Conservation (phyloP, 208 protist species). For the Phytomonas sp. region DNA sequence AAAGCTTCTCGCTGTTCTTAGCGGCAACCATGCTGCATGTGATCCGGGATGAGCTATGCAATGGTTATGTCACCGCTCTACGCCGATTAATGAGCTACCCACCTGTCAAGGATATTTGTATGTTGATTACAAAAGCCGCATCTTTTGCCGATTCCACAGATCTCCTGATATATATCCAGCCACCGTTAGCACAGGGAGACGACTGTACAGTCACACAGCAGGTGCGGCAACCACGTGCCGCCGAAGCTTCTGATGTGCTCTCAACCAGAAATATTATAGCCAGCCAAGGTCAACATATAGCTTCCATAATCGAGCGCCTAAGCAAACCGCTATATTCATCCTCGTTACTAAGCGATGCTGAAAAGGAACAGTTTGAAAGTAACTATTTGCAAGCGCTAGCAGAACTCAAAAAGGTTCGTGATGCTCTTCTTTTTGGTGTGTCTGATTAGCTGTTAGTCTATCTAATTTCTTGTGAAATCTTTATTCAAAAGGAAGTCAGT, state of each 20-base stretch:
- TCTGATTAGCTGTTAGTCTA: constrained; percentile 14
- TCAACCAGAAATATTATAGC: not conserved
- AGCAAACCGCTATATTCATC: constrained; percentile 35
- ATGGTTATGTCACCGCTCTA: constrained; percentile 19
- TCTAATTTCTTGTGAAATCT: not conserved
- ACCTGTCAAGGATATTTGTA: constrained; percentile 34
- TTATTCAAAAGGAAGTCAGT: not conserved
- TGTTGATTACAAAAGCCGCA: constrained; percentile 15
- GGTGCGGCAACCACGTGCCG: constrained; percentile 17
- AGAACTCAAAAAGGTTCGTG: constrained; percentile 69
- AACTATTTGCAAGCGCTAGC: constrained; percentile 47
- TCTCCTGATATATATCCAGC: constrained; percentile 5
- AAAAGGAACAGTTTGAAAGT: constrained; percentile 17
- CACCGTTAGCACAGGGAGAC: constrained; percentile 2
- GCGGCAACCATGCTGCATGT: not conserved
- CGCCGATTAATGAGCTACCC: constrained; percentile 80
- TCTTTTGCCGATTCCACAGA: constrained; percentile 12
- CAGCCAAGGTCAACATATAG: constrained; percentile 22
- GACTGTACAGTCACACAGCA: constrained; percentile 10
- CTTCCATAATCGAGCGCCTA: constrained; percentile 22
- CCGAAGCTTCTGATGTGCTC: not conserved
- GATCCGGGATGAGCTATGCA: not conserved
- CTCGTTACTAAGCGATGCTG: constrained; percentile 6
- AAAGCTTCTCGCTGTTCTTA: not conserved
- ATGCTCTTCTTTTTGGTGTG: constrained; percentile 43